phyloP scores from a whole-genome alignment of 345 rosid species.

The Lepidium didymum region DNA sequence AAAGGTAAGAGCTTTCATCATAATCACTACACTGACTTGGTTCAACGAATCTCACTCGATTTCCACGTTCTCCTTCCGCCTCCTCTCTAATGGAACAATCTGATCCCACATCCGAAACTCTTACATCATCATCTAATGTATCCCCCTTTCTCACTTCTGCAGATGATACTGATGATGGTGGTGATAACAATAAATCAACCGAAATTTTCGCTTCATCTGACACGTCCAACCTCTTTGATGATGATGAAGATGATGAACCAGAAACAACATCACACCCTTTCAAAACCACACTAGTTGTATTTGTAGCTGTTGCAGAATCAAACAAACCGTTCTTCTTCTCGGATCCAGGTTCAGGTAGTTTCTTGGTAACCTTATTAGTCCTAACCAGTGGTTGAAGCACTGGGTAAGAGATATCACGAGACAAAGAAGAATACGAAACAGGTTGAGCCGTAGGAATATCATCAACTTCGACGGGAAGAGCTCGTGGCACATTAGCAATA shows the following conservation, averaged over 20 bases:
- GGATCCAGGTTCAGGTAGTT: slow-evolving; percentile 8
- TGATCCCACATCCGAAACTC: slow-evolving; percentile 25
- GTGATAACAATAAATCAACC: slow-evolving; percentile 1
- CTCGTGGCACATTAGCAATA: slow-evolving; percentile 48
- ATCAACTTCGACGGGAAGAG: slow-evolving; percentile 46
- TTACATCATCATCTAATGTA: background rate
- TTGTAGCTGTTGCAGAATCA: background rate
- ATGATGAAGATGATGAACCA: slow-evolving; percentile 24
- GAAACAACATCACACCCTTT: slow-evolving; percentile 2
- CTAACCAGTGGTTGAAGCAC: slow-evolving; percentile 49
- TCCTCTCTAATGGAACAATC: slow-evolving; percentile 34
- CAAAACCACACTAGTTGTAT: slow-evolving; percentile 15
- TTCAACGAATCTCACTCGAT: slow-evolving; percentile 50
- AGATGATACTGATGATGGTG: background rate
- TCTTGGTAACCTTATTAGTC: slow-evolving; percentile 22
- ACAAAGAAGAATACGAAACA: slow-evolving; percentile 30
- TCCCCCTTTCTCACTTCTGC: background rate
- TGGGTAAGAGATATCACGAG: slow-evolving; percentile 37
- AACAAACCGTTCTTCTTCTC: background rate
- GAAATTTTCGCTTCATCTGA: slow-evolving; percentile 22
- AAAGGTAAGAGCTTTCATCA: slow-evolving; percentile 32
- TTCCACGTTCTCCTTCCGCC: slow-evolving; percentile 10
- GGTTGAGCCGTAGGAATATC: slow-evolving; percentile 59
- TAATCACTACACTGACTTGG: slow-evolving; percentile 34
- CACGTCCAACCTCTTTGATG: slow-evolving; percentile 16